These are phyloP conservation scores for Aspergillus coremiiformis DNA, from an alignment of 495 filamentous ascomycete genomes.

Conservation along the genomic window DNA sequence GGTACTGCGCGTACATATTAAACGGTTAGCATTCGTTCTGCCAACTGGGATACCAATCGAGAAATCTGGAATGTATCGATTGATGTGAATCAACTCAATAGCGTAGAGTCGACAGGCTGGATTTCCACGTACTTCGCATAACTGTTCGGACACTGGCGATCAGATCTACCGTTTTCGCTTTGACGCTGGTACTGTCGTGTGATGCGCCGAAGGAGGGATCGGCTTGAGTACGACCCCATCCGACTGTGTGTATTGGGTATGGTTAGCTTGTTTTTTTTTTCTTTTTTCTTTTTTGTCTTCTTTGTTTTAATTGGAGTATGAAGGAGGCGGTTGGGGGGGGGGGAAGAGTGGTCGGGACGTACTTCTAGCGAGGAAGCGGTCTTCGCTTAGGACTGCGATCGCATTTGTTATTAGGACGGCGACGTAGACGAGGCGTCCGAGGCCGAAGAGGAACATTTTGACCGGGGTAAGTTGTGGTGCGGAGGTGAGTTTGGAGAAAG, in stretches of 20 bases:
- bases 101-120: no score
- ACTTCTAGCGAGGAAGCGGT: constrained; percentile 95
- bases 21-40: neutral
- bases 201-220: constrained; percentile 70
- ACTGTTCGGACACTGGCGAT: constrained; percentile 85
- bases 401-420: constrained; percentile 85
- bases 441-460: constrained; percentile 61
- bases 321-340: no score
- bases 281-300: no score
- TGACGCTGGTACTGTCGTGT: constrained; percentile 69
- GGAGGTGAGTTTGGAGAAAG: neutral
- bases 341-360: constrained; percentile 28
- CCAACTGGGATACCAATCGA: no score
- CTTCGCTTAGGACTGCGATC: constrained; percentile 92
- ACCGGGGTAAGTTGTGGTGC: constrained; percentile 7
- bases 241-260: constrained; percentile 47
- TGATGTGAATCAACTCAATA: no score
- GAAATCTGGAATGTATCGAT: no score
- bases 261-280: no score
- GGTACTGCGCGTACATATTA: constrained; percentile 56
- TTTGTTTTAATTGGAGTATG: no score
- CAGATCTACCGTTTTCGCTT: constrained; percentile 79
- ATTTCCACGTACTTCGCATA: constrained; percentile 76
- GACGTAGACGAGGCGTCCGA: constrained; percentile 68
- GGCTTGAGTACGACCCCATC: constrained; percentile 58